Base-by-base conservation (phyloP, 1,284 basidiomycete genomes). In the Sanghuangporus baumii region DNA sequence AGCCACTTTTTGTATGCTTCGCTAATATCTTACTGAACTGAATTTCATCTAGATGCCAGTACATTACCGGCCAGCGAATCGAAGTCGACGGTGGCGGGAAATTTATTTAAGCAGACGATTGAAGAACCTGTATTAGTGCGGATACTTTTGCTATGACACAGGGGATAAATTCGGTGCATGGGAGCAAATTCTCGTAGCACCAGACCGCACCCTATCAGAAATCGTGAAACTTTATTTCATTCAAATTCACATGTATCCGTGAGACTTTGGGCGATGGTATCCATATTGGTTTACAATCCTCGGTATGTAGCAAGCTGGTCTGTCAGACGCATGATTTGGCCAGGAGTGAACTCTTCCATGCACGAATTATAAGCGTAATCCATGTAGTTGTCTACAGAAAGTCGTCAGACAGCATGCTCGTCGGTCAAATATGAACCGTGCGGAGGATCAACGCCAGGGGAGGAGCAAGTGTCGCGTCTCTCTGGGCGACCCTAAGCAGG, bases 281-380 rank as follows among this genome's bases (percentile, higher is more conserved):
- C 16, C 40, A 41, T 41, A 41, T 11, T 41, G n/a, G n/a, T 50
- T 20, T 26, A 40, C 11, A 55, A 18, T n/a, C 14, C 54, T 38
- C 56, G 40, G 26, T 31, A 58, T 6, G n/a, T 14, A 16, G 43
- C 16, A 41, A 51, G 31, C 41, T 61, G 60, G 5, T 48, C 40
- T 20, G 26, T 7, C 26, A 52, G 36, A 18, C 54, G 52, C 38
- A 14, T 46, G n/a, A 20, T 38, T 38, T 62, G 60, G 6, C 55
- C 79, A 60, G 75, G 47, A 16, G 80, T 81, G 73, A 81, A 82
- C 66, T 78, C 67, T 63, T 68, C 76, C 78, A 79, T 79, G 76
- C 79, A 82, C 60, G 73, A 71, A 64, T 79, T 76, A 57, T 75
- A 71, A 12, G 71, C 71, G 71, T 78, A 78, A 67, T 79, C 76